Evolutionary conservation across 176 grass and related monocot species (phyloP).

Genomic region (Triticum turgidum): DNA sequence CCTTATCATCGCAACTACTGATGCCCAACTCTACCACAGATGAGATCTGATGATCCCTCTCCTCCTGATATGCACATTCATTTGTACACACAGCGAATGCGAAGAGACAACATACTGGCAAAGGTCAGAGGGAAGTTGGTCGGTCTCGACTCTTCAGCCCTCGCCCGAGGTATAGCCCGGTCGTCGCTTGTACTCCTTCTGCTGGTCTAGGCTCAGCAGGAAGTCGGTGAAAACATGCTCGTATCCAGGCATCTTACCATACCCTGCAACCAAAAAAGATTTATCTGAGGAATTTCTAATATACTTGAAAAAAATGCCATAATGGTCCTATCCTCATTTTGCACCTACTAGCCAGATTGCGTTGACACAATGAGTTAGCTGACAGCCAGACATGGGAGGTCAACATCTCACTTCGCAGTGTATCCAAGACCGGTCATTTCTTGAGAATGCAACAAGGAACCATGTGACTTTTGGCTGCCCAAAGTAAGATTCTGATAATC

Average conservation of each 20-base stretch:
- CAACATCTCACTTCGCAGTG: slow-evolving; percentile 18
- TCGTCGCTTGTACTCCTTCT: slow-evolving; percentile 62
- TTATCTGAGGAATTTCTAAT: neutral
- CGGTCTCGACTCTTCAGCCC: neutral
- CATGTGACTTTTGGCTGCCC: no score
- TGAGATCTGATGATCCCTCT: slow-evolving; percentile 9
- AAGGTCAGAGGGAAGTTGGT: neutral
- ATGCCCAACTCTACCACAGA: slow-evolving; percentile 30
- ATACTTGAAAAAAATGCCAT: neutral
- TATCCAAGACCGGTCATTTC: neutral
- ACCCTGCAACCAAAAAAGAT: slow-evolving; percentile 49
- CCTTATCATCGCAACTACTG: slow-evolving; percentile 34
- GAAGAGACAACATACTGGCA: slow-evolving; percentile 18
- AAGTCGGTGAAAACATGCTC: slow-evolving; percentile 94
- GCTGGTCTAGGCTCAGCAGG: slow-evolving; percentile 60
- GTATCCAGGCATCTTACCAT: slow-evolving; percentile 95
- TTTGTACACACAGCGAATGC: slow-evolving; percentile 32
- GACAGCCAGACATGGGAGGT: neutral
- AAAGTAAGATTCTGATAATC: no score
- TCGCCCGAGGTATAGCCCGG: slow-evolving; percentile 39
- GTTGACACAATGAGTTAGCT: no score
- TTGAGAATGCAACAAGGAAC: no score
- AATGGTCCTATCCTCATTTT: neutral
- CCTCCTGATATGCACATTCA: slow-evolving; percentile 7
- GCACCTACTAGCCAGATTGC: neutral